Evolutionary conservation across 2,329 filamentous ascomycete species (phyloP).

Genomic region (Trichoderma atroviride): DNA sequence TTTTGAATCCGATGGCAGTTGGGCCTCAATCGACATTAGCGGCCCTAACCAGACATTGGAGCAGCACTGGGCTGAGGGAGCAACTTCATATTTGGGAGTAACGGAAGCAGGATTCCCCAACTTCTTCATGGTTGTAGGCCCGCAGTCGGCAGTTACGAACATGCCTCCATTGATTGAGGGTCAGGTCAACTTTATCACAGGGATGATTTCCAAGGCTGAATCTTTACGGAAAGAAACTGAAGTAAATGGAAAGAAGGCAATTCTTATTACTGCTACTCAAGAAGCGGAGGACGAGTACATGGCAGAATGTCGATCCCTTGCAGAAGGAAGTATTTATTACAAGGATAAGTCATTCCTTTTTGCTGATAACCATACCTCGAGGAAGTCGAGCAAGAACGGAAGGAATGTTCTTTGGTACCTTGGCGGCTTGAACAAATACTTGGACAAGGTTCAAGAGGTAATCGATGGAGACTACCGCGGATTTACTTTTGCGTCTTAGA

Average conservation of each 20-base stretch:
- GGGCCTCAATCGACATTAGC: not conserved
- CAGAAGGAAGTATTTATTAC: no score
- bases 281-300: not conserved
- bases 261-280: not conserved
- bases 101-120: not conserved
- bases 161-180: not conserved
- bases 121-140: not conserved
- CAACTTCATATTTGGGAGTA: not conserved
- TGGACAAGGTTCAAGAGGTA: no score
- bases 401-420: no score
- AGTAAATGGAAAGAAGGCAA: not conserved
- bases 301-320: not conserved
- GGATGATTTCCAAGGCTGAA: not conserved
- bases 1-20: not conserved
- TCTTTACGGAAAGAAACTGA: not conserved
- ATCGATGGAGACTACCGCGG: no score
- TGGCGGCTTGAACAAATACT: no score
- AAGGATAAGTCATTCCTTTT: no score
- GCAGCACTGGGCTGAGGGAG: not conserved
- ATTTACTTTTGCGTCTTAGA: no score
- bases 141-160: not conserved
- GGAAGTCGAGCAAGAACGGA: no score
- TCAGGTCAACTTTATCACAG: not conserved
- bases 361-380: no score
- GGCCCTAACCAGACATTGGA: not conserved